Conservation (phyloP, 108 stramenopile species). For the Nitzschia putrida region DNA sequence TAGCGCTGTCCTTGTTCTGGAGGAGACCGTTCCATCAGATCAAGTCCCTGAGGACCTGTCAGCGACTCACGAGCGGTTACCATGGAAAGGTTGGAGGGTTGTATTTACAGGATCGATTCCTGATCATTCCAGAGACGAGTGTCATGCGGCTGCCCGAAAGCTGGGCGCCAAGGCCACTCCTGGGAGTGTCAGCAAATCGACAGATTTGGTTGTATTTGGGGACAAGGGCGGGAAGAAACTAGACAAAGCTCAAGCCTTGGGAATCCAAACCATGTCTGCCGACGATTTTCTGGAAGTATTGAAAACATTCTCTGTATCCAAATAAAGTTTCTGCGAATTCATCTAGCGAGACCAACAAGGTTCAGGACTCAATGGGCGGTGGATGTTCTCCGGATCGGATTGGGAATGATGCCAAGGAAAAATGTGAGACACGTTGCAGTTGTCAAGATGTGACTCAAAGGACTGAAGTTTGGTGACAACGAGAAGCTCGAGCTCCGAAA, state of each 20-base stretch:
- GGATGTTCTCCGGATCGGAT: too few species aligned
- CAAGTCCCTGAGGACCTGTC: constrained; percentile 10
- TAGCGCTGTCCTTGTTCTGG: constrained; percentile 31
- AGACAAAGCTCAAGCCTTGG: constrained; percentile 61
- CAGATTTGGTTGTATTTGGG: constrained; percentile 72
- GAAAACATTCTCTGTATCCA: too few species aligned
- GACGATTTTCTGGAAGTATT: constrained; percentile 50
- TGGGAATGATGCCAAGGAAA: not conserved
- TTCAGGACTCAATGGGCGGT: too few species aligned
- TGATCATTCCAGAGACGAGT: constrained; percentile 50
- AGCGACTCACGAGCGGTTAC: constrained; percentile 14
- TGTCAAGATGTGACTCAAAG: too few species aligned
- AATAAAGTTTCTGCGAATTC: too few species aligned
- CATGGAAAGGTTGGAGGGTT: constrained; percentile 62
- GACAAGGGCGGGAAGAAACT: constrained; percentile 82
- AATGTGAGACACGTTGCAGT: not conserved
- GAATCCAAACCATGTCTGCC: constrained; percentile 57
- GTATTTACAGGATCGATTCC: constrained; percentile 82
- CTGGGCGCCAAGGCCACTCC: constrained; percentile 77
- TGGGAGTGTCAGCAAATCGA: constrained; percentile 70
- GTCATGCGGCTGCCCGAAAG: constrained; percentile 54
- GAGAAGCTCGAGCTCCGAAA: constrained; percentile 9
- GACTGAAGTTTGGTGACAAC: too few species aligned
- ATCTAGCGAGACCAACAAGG: too few species aligned
- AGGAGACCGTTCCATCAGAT: constrained; percentile 14